Evolutionary conservation across 2,329 filamentous ascomycete genomes (phyloP).

Genomic region (Cadophora malorum): DNA sequence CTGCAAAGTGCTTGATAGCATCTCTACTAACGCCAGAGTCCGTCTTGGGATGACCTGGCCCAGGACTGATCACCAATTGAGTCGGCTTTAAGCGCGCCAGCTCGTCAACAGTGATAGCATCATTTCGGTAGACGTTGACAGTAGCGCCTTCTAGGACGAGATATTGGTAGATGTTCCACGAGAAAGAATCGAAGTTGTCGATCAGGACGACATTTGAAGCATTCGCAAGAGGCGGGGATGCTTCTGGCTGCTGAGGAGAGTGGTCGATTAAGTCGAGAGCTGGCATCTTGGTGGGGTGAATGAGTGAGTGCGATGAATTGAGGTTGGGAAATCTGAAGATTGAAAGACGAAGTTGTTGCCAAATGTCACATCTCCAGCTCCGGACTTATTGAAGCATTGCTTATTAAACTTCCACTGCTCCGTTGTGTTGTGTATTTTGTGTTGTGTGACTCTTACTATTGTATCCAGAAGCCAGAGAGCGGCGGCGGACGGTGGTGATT

Average conservation of each 20-base stretch:
- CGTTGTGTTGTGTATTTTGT: neutral
- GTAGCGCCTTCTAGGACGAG: conserved; percentile 92
- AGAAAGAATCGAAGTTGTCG: conserved; percentile 99
- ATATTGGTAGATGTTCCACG: conserved; percentile 99
- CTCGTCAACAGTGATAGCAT: conserved; percentile 86
- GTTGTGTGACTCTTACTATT: conserved; percentile 7
- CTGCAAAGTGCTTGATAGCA: conserved; percentile 88
- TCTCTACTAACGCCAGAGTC: conserved; percentile 95
- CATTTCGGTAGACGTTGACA: conserved; percentile 90
- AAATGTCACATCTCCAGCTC: neutral
- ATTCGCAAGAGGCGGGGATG: conserved; percentile 73
- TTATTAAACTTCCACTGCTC: neutral
- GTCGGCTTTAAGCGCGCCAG: conserved; percentile 85
- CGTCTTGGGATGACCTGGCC: conserved; percentile 87
- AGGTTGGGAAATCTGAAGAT: conserved; percentile 2
- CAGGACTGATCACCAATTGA: conserved; percentile 92
- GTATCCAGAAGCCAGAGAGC: too few species aligned
- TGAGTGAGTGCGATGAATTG: neutral
- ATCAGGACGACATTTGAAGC: conserved; percentile 94
- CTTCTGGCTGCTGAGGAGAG: conserved; percentile 83
- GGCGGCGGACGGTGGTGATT: neutral
- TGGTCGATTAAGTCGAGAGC: conserved; percentile 70
- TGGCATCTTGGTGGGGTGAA: conserved; percentile 47
- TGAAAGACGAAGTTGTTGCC: neutral
- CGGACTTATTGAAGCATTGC: neutral